phyloP scores from a whole-genome alignment of 2,329 filamentous ascomycete species.

The Rasamsonia emersonii region DNA sequence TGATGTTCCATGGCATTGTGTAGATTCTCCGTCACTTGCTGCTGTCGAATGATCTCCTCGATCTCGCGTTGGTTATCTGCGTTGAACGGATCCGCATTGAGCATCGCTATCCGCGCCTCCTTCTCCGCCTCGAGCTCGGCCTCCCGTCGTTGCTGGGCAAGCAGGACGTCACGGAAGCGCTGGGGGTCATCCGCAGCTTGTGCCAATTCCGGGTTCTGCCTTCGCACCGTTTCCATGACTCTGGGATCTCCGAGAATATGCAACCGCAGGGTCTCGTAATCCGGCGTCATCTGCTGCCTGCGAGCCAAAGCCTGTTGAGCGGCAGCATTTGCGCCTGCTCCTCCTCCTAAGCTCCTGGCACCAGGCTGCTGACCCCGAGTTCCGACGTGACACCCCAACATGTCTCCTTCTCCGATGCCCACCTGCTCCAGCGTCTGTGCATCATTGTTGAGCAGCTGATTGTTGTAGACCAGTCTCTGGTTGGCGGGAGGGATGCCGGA shows the following conservation, averaged over 20 bases:
- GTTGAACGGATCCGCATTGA: slow-evolving; percentile 94
- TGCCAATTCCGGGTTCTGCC: slow-evolving; percentile 67
- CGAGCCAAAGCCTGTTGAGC: slow-evolving; percentile 21
- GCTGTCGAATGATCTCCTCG: slow-evolving; percentile 93
- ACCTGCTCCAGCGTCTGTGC: slow-evolving; percentile 73
- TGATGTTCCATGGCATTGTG: slow-evolving; percentile 97
- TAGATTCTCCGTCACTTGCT: slow-evolving; percentile 87
- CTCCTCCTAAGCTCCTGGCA: no score
- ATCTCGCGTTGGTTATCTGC: slow-evolving; percentile 84
- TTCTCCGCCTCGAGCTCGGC: slow-evolving; percentile 66
- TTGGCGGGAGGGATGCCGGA: slow-evolving; percentile 60
- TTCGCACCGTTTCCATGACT: slow-evolving; percentile 60
- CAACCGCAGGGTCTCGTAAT: slow-evolving; percentile 74
- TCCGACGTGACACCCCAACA: slow-evolving; percentile 75
- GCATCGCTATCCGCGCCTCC: slow-evolving; percentile 69
- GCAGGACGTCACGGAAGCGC: slow-evolving; percentile 66
- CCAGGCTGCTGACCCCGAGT: slow-evolving; percentile 22
- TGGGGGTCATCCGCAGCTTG: slow-evolving; percentile 65
- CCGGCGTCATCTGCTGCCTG: slow-evolving; percentile 32
- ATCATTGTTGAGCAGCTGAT: slow-evolving; percentile 67
- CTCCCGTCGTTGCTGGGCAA: slow-evolving; percentile 60
- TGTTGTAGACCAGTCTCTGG: slow-evolving; percentile 87
- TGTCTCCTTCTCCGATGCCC: slow-evolving; percentile 77
- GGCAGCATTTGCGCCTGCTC: slow-evolving; percentile 17
- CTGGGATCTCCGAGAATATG: slow-evolving; percentile 72